Conservation (phyloP, 805 yeast genomes). For the Nakazawaea populi region DNA sequence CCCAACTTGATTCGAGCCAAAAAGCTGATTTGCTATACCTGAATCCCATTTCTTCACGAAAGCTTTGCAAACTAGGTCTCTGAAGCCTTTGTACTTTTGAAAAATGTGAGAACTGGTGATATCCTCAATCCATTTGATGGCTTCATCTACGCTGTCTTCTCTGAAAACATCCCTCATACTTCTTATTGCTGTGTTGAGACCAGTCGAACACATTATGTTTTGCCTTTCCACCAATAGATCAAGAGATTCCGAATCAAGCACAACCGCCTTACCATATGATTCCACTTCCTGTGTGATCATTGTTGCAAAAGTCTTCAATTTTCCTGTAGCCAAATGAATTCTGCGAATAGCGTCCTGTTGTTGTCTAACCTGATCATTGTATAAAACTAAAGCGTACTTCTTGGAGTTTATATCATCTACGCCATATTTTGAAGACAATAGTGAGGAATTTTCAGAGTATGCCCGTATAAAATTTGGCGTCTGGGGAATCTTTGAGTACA, state of each 20-base stretch:
- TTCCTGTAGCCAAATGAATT: constrained; percentile 57
- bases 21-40: constrained; percentile 33
- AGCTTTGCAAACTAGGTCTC: constrained; percentile 49
- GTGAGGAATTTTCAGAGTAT: constrained; percentile 21
- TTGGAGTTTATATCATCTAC: constrained; percentile 37
- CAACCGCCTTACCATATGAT: constrained; percentile 61
- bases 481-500: constrained; percentile 20
- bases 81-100: constrained; percentile 38
- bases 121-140: constrained; percentile 59
- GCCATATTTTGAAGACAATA: constrained; percentile 28
- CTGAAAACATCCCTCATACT: constrained; percentile 65
- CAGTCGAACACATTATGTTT: constrained; percentile 52
- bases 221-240: constrained; percentile 47
- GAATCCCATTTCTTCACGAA: constrained; percentile 57
- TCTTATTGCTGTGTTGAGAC: constrained; percentile 60
- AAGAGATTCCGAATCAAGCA: constrained; percentile 50
- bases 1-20: constrained; percentile 16
- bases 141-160: constrained; percentile 76
- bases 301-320: constrained; percentile 56
- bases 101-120: constrained; percentile 49
- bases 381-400: constrained; percentile 52
- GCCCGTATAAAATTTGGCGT: background rate
- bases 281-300: constrained; percentile 69
- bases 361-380: constrained; percentile 79
- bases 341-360: constrained; percentile 66